These are phyloP conservation scores for Scedosporium minutisporum DNA, from an alignment of 2,329 filamentous ascomycete species.

Conservation along the genomic window DNA sequence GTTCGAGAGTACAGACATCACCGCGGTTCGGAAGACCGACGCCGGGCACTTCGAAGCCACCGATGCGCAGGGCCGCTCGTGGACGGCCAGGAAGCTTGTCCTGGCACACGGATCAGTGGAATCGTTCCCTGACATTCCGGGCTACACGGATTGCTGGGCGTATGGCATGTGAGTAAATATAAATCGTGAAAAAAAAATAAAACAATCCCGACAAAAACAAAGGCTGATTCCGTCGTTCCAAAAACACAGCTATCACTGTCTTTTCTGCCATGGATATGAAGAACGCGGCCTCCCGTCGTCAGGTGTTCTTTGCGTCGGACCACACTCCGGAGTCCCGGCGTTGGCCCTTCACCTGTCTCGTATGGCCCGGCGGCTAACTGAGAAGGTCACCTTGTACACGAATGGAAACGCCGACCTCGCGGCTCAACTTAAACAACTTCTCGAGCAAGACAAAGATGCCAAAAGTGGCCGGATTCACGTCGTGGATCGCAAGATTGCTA, in stretches of 20 bases:
- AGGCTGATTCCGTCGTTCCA: neutral
- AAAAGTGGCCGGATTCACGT: constrained; percentile 18
- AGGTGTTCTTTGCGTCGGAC: constrained; percentile 35
- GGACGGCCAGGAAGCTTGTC: constrained; percentile 41
- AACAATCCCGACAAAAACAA: no score
- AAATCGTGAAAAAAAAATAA: neutral
- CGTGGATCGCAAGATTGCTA: constrained; percentile 23
- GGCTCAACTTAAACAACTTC: constrained; percentile 14
- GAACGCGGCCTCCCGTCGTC: constrained; percentile 36
- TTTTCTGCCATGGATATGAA: constrained; percentile 52
- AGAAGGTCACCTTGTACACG: constrained; percentile 40
- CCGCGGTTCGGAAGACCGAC: constrained; percentile 18
- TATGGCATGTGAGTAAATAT: constrained; percentile 32
- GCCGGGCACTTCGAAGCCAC: constrained; percentile 23
- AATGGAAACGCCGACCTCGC: constrained; percentile 29
- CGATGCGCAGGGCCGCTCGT: constrained; percentile 32
- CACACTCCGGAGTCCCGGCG: constrained; percentile 14
- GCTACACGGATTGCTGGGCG: constrained; percentile 47
- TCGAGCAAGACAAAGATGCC: constrained; percentile 18
- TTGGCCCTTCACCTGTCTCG: constrained; percentile 27
- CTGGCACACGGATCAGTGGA: constrained; percentile 46
- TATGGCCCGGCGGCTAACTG: constrained; percentile 33
- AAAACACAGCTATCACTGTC: constrained; percentile 41
- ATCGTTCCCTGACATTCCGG: constrained; percentile 37
- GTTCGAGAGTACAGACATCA: constrained; percentile 19